Conservation (phyloP, 2,329 filamentous ascomycete species). For the Xylaria sp. region DNA sequence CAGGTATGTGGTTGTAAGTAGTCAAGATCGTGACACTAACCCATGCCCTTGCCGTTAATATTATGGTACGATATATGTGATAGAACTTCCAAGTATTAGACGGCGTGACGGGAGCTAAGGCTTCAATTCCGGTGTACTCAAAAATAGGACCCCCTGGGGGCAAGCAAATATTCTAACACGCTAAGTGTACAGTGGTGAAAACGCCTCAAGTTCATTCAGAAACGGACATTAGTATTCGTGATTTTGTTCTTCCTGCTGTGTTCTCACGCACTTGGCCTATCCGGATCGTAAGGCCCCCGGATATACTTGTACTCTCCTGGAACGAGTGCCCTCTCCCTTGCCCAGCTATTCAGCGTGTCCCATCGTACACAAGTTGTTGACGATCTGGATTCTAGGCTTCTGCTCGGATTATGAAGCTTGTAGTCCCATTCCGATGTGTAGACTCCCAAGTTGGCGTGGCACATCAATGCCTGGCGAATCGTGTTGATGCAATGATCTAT, state of each 20-base stretch:
- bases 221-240: neutral
- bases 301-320: conserved; percentile 38
- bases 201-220: neutral
- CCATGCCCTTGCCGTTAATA: neutral
- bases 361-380: conserved; percentile 31
- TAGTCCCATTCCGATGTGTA: conserved; percentile 15
- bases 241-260: neutral
- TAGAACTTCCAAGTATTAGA: neutral
- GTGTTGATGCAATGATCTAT: conserved; percentile 39
- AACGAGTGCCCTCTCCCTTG: conserved; percentile 28
- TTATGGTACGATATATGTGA: neutral
- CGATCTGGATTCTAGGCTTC: neutral
- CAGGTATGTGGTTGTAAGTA: no score
- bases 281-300: conserved; percentile 29
- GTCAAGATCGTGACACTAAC: no score
- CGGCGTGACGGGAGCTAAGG: neutral
- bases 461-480: conserved; percentile 39
- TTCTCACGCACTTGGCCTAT: neutral
- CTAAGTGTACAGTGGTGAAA: neutral
- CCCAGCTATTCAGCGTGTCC: conserved; percentile 38
- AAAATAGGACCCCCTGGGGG: neutral
- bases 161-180: neutral
- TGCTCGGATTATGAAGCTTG: neutral
- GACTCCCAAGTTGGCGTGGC: conserved; percentile 33
- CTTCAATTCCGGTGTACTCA: neutral